Evolutionary conservation across 345 rosid species (phyloP).

Genomic region (Aethionema arabicum): DNA sequence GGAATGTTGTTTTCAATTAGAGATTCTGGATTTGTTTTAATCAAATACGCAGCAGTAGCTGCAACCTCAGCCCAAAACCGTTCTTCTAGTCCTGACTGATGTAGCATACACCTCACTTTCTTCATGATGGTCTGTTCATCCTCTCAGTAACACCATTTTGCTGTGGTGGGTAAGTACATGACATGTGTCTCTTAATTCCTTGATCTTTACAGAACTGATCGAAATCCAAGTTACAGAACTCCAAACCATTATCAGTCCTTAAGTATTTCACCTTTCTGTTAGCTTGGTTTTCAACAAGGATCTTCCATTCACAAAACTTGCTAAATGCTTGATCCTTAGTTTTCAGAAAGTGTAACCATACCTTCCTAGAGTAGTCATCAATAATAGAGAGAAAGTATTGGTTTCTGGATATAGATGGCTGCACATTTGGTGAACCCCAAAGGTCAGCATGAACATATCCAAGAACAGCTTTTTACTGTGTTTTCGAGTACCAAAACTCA

Average conservation of each 20-base stretch:
- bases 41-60: background rate
- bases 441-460: no score
- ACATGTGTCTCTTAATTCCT: background rate
- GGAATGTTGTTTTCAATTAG: background rate
- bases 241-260: background rate
- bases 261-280: no score
- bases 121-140: background rate
- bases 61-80: background rate
- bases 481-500: no score
- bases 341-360: no score
- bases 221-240: background rate
- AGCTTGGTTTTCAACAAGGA: no score
- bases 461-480: no score
- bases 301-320: no score
- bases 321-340: no score
- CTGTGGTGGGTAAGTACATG: background rate
- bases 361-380: no score
- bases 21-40: background rate
- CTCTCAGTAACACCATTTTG: background rate
- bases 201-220: background rate
- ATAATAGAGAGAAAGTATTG: no score
- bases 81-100: background rate
- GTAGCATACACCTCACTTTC: background rate
- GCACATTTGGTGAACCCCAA: no score
- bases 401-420: no score